phyloP scores from a whole-genome alignment of 1,139 yeast species.

The Lodderomyces beijingensis region DNA sequence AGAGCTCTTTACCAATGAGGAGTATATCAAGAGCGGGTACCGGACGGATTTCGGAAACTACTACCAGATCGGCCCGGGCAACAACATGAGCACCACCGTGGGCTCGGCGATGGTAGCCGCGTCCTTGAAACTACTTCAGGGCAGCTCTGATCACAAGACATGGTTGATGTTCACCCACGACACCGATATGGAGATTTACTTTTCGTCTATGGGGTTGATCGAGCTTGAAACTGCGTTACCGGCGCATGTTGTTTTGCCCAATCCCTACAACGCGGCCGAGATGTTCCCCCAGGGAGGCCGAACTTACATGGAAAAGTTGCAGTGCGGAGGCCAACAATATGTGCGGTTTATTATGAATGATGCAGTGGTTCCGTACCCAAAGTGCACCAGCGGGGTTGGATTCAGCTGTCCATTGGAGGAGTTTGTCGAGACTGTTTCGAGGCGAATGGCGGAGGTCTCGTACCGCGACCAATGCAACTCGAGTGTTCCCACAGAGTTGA shows the following conservation, averaged over 20 bases:
- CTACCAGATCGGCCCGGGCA: slow-evolving; percentile 49
- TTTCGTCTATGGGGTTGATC: slow-evolving; percentile 47
- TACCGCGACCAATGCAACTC: slow-evolving; percentile 33
- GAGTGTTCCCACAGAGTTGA: slow-evolving; percentile 18
- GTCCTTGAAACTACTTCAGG: slow-evolving; percentile 34
- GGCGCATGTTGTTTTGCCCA: slow-evolving; percentile 26
- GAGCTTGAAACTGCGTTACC: slow-evolving; percentile 23
- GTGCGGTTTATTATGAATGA: slow-evolving; percentile 52
- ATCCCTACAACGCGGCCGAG: slow-evolving; percentile 41
- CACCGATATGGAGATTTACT: slow-evolving; percentile 45
- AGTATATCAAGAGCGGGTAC: slow-evolving; percentile 35
- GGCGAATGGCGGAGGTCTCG: slow-evolving; percentile 27
- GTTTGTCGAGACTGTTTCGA: slow-evolving; percentile 30
- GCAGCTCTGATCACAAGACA: slow-evolving; percentile 26
- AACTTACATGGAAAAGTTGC: slow-evolving; percentile 40
- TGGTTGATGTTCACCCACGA: slow-evolving; percentile 54
- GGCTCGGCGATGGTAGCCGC: slow-evolving; percentile 52
- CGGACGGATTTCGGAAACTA: slow-evolving; percentile 40
- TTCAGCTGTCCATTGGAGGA: slow-evolving; percentile 49
- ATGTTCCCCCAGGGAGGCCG: slow-evolving; percentile 54
- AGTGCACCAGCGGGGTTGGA: slow-evolving; percentile 53
- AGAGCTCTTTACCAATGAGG: slow-evolving; percentile 46
- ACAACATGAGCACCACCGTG: slow-evolving; percentile 35
- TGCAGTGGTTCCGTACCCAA: slow-evolving; percentile 51
- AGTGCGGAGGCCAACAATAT: slow-evolving; percentile 29